A percentile compares a stretch with the other conserved stretches of the same genome.
Evolutionary conservation across 1,139 yeast species (phyloP).

Genomic region (Yamadazyma epiphylla): DNA sequence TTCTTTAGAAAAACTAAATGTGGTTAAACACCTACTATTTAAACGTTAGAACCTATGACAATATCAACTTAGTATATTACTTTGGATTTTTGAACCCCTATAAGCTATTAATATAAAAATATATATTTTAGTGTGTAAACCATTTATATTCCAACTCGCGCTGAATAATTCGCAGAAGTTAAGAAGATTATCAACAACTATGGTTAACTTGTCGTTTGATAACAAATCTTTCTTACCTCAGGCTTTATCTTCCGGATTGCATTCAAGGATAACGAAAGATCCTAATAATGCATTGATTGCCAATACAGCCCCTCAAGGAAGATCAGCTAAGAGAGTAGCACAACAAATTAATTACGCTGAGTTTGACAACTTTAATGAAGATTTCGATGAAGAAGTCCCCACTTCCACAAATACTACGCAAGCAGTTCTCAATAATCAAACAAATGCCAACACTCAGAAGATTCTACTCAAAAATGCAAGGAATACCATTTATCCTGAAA

Average conservation of each 20-base stretch:
- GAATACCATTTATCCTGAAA: constrained; percentile 24
- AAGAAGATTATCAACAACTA: no score
- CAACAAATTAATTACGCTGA: constrained; percentile 83
- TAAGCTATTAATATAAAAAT: no score
- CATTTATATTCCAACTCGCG: no score
- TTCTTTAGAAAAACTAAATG: no score
- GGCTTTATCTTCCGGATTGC: constrained; percentile 68
- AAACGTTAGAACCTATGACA: no score
- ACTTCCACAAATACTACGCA: constrained; percentile 19
- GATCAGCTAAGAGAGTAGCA: constrained; percentile 74
- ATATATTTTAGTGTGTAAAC: no score
- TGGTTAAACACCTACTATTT: no score
- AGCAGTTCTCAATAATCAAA: constrained; percentile 18
- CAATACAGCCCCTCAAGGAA: constrained; percentile 64
- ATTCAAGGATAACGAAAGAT: constrained; percentile 61
- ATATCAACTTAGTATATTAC: no score
- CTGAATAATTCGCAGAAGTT: no score
- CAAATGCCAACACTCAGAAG: constrained; percentile 28
- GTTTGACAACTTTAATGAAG: constrained; percentile 56
- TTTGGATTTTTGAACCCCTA: no score
- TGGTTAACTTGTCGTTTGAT: constrained; percentile 6
- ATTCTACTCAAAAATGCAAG: constrained; percentile 32
- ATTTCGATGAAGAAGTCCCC: constrained; percentile 50
- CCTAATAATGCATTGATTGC: constrained; percentile 60
- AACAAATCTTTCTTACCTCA: constrained; percentile 52